These are phyloP conservation scores for Pouteria campechiana DNA, from an alignment of 179 eudicot species.

Conservation along the genomic window DNA sequence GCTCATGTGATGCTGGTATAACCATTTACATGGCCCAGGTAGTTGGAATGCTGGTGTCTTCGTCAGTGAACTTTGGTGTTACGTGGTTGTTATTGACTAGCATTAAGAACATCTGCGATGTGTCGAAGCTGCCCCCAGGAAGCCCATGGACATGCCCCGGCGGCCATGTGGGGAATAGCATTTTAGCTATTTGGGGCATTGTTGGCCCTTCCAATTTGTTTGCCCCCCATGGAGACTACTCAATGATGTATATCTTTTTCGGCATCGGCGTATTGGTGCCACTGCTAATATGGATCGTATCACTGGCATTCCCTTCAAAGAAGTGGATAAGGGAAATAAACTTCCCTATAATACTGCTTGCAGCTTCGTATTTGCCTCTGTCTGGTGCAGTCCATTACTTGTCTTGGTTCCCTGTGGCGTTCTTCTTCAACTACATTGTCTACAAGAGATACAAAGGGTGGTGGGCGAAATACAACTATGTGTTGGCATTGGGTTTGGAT, in stretches of 20 bases:
- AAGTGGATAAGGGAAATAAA: conserved; percentile 93
- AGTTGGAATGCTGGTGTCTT: conserved; percentile 76
- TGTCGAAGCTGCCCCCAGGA: conserved; percentile 68
- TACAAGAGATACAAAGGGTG: conserved; percentile 70
- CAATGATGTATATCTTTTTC: conserved; percentile 89
- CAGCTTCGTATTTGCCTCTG: conserved; percentile 98
- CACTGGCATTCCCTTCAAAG: conserved; percentile 71
- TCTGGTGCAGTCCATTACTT: conserved; percentile 94
- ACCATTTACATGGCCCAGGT: conserved; percentile 33
- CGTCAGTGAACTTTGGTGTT: conserved; percentile 79
- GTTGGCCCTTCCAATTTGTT: conserved; percentile 79
- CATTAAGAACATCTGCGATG: conserved; percentile 77
- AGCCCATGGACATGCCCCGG: conserved; percentile 99
- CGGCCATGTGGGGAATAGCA: conserved; percentile 81
- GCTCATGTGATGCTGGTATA: background rate
- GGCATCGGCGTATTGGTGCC: conserved; percentile 84
- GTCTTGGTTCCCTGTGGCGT: conserved; percentile 78
- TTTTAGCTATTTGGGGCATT: conserved; percentile 95
- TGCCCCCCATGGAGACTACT: conserved; percentile 78
- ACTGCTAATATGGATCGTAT: conserved; percentile 78
- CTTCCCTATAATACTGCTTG: conserved; percentile 89
- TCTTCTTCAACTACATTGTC: conserved; percentile 84
- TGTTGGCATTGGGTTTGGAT: conserved; percentile 83
- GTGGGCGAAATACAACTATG: conserved; percentile 97
- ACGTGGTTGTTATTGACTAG: conserved; percentile 92